Evolutionary conservation across 2,329 filamentous ascomycete genomes (phyloP).

Genomic region (Colletotrichum cuscutae): DNA sequence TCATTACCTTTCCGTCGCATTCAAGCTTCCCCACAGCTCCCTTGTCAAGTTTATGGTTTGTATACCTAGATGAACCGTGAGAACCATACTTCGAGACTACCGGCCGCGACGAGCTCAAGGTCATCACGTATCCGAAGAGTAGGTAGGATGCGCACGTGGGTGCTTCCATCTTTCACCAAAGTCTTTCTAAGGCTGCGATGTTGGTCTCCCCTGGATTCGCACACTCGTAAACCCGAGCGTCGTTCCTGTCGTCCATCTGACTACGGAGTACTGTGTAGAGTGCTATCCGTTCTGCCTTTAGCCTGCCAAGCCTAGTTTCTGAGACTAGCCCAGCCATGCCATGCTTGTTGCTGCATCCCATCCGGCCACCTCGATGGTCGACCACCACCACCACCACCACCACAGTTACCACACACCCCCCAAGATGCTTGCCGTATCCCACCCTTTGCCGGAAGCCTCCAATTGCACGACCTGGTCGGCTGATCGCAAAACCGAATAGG

Average conservation of each 20-base stretch:
- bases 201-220: background rate
- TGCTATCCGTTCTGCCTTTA: background rate
- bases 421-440: constrained; percentile 19
- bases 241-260: background rate
- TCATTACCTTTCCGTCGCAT: background rate
- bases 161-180: background rate
- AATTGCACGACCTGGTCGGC: constrained; percentile 22
- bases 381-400: constrained; percentile 1
- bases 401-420: background rate
- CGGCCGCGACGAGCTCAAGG: background rate
- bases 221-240: background rate
- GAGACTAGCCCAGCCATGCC: constrained; percentile 11
- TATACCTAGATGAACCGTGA: background rate
- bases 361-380: constrained; percentile 12
- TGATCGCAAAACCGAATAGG: constrained; percentile 22
- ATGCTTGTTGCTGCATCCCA: constrained; percentile 18
- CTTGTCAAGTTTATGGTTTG: background rate
- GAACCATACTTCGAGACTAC: background rate
- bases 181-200: background rate
- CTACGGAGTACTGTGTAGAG: background rate
- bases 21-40: no score
- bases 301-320: constrained; percentile 8
- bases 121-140: background rate
- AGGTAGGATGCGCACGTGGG: background rate
- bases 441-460: constrained; percentile 23